Evolutionary conservation across 305 asterid genomes (phyloP).

Genomic region (Petunia hybrid): DNA sequence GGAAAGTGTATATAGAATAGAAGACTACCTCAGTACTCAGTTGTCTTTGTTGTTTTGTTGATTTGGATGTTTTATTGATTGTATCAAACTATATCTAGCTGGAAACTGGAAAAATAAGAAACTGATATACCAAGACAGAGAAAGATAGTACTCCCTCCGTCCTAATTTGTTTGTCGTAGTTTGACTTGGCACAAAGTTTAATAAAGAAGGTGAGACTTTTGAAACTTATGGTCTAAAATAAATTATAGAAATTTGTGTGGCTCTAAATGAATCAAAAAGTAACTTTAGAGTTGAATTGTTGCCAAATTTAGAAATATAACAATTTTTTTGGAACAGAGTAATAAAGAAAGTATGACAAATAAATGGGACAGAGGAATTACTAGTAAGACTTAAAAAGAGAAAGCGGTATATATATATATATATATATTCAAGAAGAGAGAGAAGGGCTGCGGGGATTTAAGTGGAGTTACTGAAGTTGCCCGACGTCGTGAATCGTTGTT

Average conservation of each 20-base stretch:
- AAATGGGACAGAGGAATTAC: too few species aligned
- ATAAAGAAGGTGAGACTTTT: too few species aligned
- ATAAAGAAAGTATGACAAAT: too few species aligned
- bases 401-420: neutral
- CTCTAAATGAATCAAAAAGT: too few species aligned
- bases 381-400: slow-evolving; percentile 19
- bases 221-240: too few species aligned
- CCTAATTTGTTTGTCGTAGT: too few species aligned
- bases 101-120: neutral
- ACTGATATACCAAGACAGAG: neutral
- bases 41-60: neutral
- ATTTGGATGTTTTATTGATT: neutral
- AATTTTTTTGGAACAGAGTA: too few species aligned
- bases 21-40: neutral
- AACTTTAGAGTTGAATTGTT: too few species aligned
- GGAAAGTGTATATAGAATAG: neutral
- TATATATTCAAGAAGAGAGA: neutral
- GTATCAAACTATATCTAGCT: neutral
- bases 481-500: neutral
- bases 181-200: too few species aligned
- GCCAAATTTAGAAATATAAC: too few species aligned
- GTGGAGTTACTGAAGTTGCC: neutral
- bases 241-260: too few species aligned
- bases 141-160: neutral
- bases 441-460: neutral